Base-by-base conservation (phyloP, 768 basidiomycete genomes). In the Lactifluus volemus region DNA sequence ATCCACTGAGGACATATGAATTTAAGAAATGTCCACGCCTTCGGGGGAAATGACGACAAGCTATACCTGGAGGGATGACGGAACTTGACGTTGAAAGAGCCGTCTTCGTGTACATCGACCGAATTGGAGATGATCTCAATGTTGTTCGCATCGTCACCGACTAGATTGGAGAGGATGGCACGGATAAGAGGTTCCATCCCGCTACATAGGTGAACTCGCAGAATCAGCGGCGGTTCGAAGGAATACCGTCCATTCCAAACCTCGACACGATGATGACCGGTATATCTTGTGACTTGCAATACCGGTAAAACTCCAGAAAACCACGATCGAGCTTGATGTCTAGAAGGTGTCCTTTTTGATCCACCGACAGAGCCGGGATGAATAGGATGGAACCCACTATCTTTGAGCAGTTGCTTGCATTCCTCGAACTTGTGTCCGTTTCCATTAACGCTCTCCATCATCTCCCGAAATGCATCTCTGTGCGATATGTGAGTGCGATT, bases 151-250 rank as follows among this genome's bases (percentile, higher is more conserved):
- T 86, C 81, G 38, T 83, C 78, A 10, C 89, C 89, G 55, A 95
- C 77, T 49, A 94, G 84, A 64, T 84, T 86, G 50, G 84, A 82
- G n/a, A 98, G 80, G 5, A 97, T 88, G 0, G 91, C 91, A 44
- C 92, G 89, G 67, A 99, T 98, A 66, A 90, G 81, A 12, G 95
- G 94, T 9, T 85, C 86, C 95, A 97, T 97, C 21, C 95, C 95
- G 65, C 91, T 93, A 70, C 19, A 41, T 45, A 25, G 25, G 51
- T 7, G 49, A 34, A 34, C 49, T 2, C 39, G 49, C 36, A 44
- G 39, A 29, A 44, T 34, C 60, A 62, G 5, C n/a, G 21, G 5
- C n/a, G 25, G 29, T 44, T 49, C 41, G 41, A 17, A 5, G 49
- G 38, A 49, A 51, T 53, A 41, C 39, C 12, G 41, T 17, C 1